Evolutionary conservation across 371 early-diverging fungal species (phyloP), one percentile per base, ranked within the genome.

Genomic region (Mucor racemosus): DNA sequence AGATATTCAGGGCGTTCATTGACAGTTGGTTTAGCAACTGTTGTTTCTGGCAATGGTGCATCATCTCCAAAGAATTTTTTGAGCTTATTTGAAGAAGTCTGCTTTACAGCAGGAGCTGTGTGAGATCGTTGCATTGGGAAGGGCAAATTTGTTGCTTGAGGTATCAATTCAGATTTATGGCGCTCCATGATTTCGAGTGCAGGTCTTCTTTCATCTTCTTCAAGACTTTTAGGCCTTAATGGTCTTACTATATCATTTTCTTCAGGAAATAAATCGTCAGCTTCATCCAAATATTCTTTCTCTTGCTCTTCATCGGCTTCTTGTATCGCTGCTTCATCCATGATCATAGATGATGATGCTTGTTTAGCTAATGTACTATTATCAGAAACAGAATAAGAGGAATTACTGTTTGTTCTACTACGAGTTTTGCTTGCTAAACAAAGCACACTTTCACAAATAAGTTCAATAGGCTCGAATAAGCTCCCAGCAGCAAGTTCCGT

Each of bases 1-100:
- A 96, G 77, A 59, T 84, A 96, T 89, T 58, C 62, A 36, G 74
- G 70, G 1, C 62, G 46, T 10, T 72, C 68, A 4, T 38, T 41
- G n/a, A 41, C 55, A 3, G 40, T 41, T 13, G 48, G 68, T 53
- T 66, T 44, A 35, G 60, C 55, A 2, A 53, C 60, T 4, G 55
- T 73, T 56, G 66, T 70, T 26, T 65, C 66, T 0, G 72, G 54
- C 35, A 58, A 71, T 17, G 80, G 71, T 7, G 79, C 71, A 41
- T 85, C 85, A 40, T 88, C 89, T 34, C 90, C 87, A 77, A 89
- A 86, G 68, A 88, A 89, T 72, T 84, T 81, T 26, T 76, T 71
- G 9, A 89, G 70, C 57, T 87, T 89, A 26, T 68, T 67, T 76
- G 5, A 86, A 76, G 48, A 77, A 68, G 44, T 85, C 80, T 21